Conservation (phyloP, 768 basidiomycete species). For the Suillus placidus region DNA sequence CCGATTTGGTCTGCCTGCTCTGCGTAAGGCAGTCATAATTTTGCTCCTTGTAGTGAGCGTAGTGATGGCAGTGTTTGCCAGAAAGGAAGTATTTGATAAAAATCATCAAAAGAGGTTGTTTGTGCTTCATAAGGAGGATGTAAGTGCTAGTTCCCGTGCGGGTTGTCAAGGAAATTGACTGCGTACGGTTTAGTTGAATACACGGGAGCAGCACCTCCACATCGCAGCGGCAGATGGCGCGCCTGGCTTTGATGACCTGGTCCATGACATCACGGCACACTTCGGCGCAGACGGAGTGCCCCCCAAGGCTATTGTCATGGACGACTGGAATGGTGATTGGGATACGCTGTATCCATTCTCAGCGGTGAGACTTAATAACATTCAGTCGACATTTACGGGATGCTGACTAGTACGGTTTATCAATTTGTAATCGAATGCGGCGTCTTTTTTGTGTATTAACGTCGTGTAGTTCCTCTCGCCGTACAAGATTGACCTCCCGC, state of each 20-base stretch:
- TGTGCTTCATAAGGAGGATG: conserved; percentile 84
- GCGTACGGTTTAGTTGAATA: conserved; percentile 56
- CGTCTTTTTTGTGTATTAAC: background rate
- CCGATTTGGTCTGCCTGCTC: conserved; percentile 54
- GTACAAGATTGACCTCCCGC: conserved; percentile 72
- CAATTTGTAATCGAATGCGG: background rate
- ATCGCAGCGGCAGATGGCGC: conserved; percentile 82
- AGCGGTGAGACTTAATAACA: conserved; percentile 45
- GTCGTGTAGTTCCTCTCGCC: conserved; percentile 72
- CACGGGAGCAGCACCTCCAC: conserved; percentile 73
- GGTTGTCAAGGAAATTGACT: background rate
- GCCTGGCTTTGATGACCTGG: conserved; percentile 70
- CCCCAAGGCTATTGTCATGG: conserved; percentile 57
- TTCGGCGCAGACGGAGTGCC: conserved; percentile 53
- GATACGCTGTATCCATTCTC: conserved; percentile 84
- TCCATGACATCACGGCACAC: conserved; percentile 56
- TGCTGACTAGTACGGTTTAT: conserved; percentile 8
- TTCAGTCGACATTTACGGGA: background rate
- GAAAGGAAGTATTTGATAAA: conserved; percentile 68
- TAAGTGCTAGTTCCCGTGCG: conserved; percentile 38
- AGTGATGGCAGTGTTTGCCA: conserved; percentile 62
- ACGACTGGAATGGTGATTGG: conserved; percentile 86
- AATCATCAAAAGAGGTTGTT: conserved; percentile 90
- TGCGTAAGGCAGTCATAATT: conserved; percentile 45
- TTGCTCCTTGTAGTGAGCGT: conserved; percentile 49